These are phyloP conservation scores for Pseudevernia furfuracea DNA, from an alignment of 495 filamentous ascomycete species.

Conservation along the genomic window DNA sequence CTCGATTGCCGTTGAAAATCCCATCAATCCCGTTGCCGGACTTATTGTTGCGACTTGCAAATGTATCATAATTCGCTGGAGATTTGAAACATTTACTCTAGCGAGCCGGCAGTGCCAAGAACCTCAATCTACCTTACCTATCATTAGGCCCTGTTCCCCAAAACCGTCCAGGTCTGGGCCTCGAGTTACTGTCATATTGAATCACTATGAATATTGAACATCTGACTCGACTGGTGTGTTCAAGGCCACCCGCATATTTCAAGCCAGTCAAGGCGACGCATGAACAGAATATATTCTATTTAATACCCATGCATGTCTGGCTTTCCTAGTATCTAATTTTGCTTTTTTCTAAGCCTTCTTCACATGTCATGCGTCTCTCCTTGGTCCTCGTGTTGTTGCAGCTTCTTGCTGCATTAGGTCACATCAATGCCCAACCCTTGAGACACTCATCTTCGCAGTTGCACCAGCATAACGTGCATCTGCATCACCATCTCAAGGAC, in stretches of 20 bases:
- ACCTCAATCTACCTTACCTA: too few relatives aligned
- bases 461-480: slow-evolving; percentile 5
- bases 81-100: not conserved
- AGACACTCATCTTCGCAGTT: slow-evolving; percentile 3
- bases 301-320: not conserved
- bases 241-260: not conserved
- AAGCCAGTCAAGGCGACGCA: not conserved
- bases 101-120: not conserved
- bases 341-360: not conserved
- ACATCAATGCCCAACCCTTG: slow-evolving; percentile 10
- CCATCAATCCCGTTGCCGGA: not conserved
- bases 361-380: slow-evolving; percentile 5
- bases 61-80: not conserved
- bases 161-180: too few relatives aligned
- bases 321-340: not conserved
- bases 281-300: not conserved
- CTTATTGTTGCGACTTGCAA: not conserved
- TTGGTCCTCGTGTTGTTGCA: not conserved
- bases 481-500: slow-evolving; percentile 6
- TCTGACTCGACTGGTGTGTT: not conserved
- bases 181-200: too few relatives aligned
- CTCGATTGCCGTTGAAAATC: not conserved
- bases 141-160: too few relatives aligned
- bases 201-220: not conserved
- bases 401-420: not conserved